A percentile compares a stretch with the other conserved stretches of the same genome.
phyloP scores from a whole-genome alignment of 176 grass and related monocot genomes.

The Alopecurus myosuroides region DNA sequence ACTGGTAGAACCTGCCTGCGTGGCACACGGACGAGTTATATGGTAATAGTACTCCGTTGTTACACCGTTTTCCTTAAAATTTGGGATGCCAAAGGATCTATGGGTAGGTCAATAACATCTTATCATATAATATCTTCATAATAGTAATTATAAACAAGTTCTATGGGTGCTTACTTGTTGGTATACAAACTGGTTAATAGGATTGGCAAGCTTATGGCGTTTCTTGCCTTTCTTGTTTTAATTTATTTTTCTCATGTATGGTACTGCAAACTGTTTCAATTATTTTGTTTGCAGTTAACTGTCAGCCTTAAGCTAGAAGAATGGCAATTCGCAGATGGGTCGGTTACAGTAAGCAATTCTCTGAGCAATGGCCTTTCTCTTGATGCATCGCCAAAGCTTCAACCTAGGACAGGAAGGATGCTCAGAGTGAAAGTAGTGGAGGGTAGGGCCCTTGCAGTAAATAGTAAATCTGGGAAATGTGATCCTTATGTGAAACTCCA shows the following conservation, averaged over 20 bases:
- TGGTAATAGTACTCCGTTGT: not conserved
- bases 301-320: conserved; percentile 82
- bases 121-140: not conserved
- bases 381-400: conserved; percentile 44
- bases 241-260: not conserved
- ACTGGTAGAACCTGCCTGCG: not conserved
- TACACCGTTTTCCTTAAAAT: not conserved
- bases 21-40: not conserved
- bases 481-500: conserved; percentile 91
- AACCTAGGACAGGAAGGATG: conserved; percentile 63
- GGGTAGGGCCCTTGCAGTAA: conserved; percentile 62
- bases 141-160: not conserved
- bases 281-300: conserved; percentile 53
- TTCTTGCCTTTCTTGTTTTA: conserved; percentile 1
- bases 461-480: conserved; percentile 80
- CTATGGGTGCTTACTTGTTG: not conserved
- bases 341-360: conserved; percentile 58
- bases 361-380: conserved; percentile 22
- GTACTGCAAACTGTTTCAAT: not conserved
- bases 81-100: not conserved
- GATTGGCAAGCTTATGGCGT: not conserved
- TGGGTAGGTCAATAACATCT: not conserved
- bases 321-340: conserved; percentile 98
- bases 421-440: conserved; percentile 73
- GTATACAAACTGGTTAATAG: not conserved